phyloP scores from a whole-genome alignment of 305 asterid genomes.

The Fraxinus paxiana region DNA sequence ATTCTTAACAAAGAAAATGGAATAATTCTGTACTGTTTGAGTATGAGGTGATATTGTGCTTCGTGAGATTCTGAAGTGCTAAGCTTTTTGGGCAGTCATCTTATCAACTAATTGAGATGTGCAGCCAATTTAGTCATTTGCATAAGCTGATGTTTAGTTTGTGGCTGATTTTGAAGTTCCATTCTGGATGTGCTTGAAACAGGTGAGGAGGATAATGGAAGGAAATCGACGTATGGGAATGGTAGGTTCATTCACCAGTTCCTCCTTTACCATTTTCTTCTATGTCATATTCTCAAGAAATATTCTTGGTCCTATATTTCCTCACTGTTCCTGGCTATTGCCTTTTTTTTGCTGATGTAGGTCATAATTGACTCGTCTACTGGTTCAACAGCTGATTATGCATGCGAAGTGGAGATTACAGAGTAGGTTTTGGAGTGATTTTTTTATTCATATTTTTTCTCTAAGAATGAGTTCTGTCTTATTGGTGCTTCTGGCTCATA shows the following conservation, averaged over 20 bases:
- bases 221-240: conserved; percentile 98
- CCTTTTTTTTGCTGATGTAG: conserved; percentile 40
- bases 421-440: conserved; percentile 54
- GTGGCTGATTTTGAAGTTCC: conserved; percentile 19
- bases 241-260: conserved; percentile 35
- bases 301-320: conserved; percentile 6
- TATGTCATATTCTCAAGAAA: neutral
- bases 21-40: neutral
- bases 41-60: neutral
- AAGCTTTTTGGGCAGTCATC: neutral
- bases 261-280: conserved; percentile 8
- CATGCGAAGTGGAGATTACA: conserved; percentile 94
- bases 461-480: conserved; percentile 1
- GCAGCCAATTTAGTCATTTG: neutral
- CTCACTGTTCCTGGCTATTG: conserved; percentile 24
- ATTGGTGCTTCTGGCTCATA: conserved; percentile 26
- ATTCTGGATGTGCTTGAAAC: conserved; percentile 25
- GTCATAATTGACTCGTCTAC: conserved; percentile 64
- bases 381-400: conserved; percentile 77
- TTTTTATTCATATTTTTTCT: neutral
- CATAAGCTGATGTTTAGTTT: neutral
- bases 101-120: conserved; percentile 5
- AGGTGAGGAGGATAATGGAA: conserved; percentile 99
- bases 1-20: neutral
- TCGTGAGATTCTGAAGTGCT: neutral